These are phyloP conservation scores for Platanthera zijinensis DNA, from an alignment of 106 monocot species.

Conservation along the genomic window DNA sequence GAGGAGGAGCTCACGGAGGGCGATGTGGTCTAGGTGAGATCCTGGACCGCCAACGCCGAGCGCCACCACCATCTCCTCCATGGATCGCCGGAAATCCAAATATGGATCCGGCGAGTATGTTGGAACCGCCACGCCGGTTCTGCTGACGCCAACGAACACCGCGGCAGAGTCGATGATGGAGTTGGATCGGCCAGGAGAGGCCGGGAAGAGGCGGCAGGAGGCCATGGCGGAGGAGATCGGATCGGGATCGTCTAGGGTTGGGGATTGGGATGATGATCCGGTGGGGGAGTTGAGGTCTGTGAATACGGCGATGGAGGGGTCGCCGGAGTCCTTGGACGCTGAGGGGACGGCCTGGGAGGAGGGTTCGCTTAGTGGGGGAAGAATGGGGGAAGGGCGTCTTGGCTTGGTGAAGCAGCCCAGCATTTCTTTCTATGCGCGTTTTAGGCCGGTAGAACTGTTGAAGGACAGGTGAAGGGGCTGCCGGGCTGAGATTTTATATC, in stretches of 20 bases:
- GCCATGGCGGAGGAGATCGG: conserved; percentile 44
- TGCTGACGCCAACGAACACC: conserved; percentile 5
- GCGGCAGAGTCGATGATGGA: conserved; percentile 32
- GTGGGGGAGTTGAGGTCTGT: conserved; percentile 32
- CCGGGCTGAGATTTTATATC: not conserved
- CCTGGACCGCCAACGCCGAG: conserved; percentile 15
- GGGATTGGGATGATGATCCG: conserved; percentile 10
- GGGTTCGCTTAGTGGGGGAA: not conserved
- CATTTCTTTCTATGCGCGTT: not conserved
- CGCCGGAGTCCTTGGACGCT: not conserved
- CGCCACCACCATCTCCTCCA: conserved; percentile 67
- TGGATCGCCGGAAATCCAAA: conserved; percentile 50
- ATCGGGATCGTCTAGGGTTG: conserved; percentile 22
- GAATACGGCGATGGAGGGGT: conserved; percentile 7
- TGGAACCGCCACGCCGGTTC: conserved; percentile 30
- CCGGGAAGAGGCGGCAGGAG: conserved; percentile 40
- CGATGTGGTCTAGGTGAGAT: conserved; percentile 11
- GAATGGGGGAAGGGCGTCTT: conserved; percentile 6
- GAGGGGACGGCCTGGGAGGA: not conserved
- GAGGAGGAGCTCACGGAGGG: conserved; percentile 52
- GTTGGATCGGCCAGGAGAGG: conserved; percentile 44
- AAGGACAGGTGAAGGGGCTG: not conserved
- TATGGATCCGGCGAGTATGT: conserved; percentile 58
- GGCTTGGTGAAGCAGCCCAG: conserved; percentile 20
- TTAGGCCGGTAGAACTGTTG: not conserved